Conservation (phyloP, 2,329 filamentous ascomycete genomes). For the Ophiostoma australiae region DNA sequence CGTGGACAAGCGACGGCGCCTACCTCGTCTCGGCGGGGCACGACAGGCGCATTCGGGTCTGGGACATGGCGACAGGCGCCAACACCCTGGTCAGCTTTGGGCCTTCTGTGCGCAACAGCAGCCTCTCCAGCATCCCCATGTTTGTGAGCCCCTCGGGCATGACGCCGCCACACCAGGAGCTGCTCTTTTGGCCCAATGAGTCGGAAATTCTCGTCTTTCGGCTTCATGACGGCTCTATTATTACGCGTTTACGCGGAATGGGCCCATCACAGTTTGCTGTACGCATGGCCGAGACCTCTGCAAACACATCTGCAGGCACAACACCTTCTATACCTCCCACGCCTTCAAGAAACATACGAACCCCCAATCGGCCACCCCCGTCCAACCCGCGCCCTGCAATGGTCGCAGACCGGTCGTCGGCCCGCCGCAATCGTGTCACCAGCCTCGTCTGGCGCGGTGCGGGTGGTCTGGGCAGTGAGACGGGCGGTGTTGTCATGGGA, state of each 20-base stretch:
- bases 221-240: constrained; percentile 67
- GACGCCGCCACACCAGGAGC: constrained; percentile 53
- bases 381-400: not conserved
- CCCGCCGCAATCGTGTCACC: constrained; percentile 64
- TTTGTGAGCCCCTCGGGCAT: constrained; percentile 58
- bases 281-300: constrained; percentile 22
- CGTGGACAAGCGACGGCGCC: constrained; percentile 75
- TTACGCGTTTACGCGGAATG: constrained; percentile 65
- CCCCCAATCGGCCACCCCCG: not conserved
- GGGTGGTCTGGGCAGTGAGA: constrained; percentile 52
- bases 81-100: constrained; percentile 90
- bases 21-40: constrained; percentile 77
- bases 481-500: constrained; percentile 57
- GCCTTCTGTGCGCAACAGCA: constrained; percentile 70
- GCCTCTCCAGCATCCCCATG: constrained; percentile 56
- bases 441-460: constrained; percentile 66
- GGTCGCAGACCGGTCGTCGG: constrained; percentile 32
- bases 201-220: constrained; percentile 75
- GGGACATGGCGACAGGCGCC: constrained; percentile 73
- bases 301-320: not conserved
- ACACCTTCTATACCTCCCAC: not conserved
- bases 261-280: constrained; percentile 49
- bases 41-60: constrained; percentile 79
- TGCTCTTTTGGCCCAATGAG: constrained; percentile 77
- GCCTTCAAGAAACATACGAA: not conserved